phyloP scores from a whole-genome alignment of 305 asterid species.

The Coffea humblotiana region DNA sequence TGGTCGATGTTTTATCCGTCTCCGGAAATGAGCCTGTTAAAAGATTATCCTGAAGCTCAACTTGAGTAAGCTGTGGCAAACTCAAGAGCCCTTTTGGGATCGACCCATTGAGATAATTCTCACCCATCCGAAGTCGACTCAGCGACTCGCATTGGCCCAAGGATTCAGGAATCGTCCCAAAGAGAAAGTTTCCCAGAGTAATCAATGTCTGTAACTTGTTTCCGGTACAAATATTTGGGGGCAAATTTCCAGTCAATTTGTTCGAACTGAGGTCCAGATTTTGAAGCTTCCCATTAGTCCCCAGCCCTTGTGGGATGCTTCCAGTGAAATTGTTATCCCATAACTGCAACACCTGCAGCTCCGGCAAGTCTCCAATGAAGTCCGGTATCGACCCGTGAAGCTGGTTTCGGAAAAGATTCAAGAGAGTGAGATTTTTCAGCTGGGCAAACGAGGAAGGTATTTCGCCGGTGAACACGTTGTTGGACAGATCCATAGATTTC shows the following conservation, averaged over 20 bases:
- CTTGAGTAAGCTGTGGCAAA: constrained; percentile 64
- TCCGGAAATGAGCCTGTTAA: constrained; percentile 68
- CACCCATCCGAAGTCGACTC: constrained; percentile 74
- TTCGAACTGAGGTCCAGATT: constrained; percentile 73
- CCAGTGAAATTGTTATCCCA: constrained; percentile 97
- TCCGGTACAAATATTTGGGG: constrained; percentile 64
- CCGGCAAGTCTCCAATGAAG: constrained; percentile 70
- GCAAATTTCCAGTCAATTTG: constrained; percentile 76
- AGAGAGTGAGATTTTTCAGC: constrained; percentile 64
- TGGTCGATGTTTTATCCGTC: constrained; percentile 33
- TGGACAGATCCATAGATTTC: constrained; percentile 84
- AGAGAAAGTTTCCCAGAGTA: constrained; percentile 68
- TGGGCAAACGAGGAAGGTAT: constrained; percentile 63
- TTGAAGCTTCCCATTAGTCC: constrained; percentile 62
- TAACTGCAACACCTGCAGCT: constrained; percentile 70
- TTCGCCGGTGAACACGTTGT: constrained; percentile 68
- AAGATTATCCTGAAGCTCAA: constrained; percentile 77
- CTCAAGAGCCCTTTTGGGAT: constrained; percentile 69
- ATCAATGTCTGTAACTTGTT: constrained; percentile 61
- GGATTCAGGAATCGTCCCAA: constrained; percentile 79
- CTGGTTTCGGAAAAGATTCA: constrained; percentile 79
- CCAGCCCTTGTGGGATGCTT: constrained; percentile 64
- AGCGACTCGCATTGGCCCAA: constrained; percentile 70
- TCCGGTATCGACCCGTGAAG: constrained; percentile 82
- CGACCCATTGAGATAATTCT: constrained; percentile 81